These are phyloP conservation scores for Entomophthora muscae DNA, from an alignment of 371 early-diverging fungal genomes.

Conservation along the genomic window DNA sequence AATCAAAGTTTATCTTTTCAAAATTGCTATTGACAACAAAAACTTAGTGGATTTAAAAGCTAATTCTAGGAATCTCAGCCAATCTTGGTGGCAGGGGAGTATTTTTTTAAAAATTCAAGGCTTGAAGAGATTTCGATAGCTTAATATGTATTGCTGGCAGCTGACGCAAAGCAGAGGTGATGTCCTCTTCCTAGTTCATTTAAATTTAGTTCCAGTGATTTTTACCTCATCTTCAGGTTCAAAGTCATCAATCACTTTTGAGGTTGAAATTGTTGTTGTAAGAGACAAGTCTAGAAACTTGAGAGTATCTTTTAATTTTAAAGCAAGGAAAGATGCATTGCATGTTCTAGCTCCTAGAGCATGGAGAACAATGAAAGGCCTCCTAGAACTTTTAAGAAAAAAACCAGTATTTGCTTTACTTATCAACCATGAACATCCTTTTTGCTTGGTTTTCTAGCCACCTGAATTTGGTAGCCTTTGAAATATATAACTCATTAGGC, in stretches of 20 bases:
- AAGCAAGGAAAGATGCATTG: not conserved
- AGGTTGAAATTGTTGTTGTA: not conserved
- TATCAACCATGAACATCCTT: not conserved
- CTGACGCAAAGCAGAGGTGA: not conserved
- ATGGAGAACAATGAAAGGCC: not conserved
- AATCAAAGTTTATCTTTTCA: too few species aligned
- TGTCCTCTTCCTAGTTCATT: not conserved
- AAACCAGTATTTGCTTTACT: not conserved
- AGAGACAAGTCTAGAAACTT: not conserved
- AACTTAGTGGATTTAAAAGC: too few species aligned
- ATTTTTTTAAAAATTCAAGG: too few species aligned
- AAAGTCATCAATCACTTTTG: not conserved
- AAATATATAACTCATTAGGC: not conserved
- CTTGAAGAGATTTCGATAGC: not conserved
- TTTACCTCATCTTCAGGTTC: not conserved
- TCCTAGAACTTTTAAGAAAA: not conserved
- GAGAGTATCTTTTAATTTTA: not conserved
- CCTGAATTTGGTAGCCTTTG: not conserved
- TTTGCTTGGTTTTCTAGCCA: not conserved
- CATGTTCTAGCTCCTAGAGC: not conserved
- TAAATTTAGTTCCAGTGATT: not conserved
- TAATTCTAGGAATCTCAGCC: too few species aligned
- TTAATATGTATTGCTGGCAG: not conserved
- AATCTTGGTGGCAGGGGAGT: too few species aligned
- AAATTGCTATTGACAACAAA: too few species aligned